Conservation (phyloP, 2,329 filamentous ascomycete species). For the Chalaropsis thielavioides region DNA sequence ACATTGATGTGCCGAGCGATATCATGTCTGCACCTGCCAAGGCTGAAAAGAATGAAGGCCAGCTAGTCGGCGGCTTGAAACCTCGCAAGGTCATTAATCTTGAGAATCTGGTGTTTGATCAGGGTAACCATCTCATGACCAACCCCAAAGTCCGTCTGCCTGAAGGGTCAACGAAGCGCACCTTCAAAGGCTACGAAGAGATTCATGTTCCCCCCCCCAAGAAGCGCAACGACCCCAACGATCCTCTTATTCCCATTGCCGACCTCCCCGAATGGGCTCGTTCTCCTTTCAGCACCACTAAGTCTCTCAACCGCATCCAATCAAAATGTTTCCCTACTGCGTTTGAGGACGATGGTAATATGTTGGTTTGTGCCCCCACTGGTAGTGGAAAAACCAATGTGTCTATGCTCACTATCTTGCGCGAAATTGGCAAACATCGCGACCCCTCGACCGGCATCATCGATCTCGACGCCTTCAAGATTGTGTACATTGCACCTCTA, state of each 20-base stretch:
- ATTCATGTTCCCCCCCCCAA: slow-evolving; percentile 94
- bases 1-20: slow-evolving; percentile 58
- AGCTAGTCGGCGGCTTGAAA: slow-evolving; percentile 67
- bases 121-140: slow-evolving; percentile 99
- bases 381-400: slow-evolving; percentile 98
- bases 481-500: slow-evolving; percentile 90
- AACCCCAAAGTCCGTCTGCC: slow-evolving; percentile 89
- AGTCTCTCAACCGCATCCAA: slow-evolving; percentile 87
- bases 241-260: slow-evolving; percentile 67
- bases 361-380: slow-evolving; percentile 94
- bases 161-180: slow-evolving; percentile 85
- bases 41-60: slow-evolving; percentile 47
- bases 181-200: slow-evolving; percentile 96
- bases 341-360: slow-evolving; percentile 88
- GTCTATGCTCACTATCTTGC: slow-evolving; percentile 89
- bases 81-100: slow-evolving; percentile 81
- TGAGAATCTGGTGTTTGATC: slow-evolving; percentile 91
- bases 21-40: slow-evolving; percentile 34
- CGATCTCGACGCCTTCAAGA: slow-evolving; percentile 92
- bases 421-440: slow-evolving; percentile 91
- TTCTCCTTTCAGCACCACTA: slow-evolving; percentile 68
- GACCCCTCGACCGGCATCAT: slow-evolving; percentile 84
- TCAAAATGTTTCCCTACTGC: slow-evolving; percentile 84
- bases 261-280: slow-evolving; percentile 90
- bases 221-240: slow-evolving; percentile 64